A percentile compares a stretch with the other conserved stretches of the same genome.
Evolutionary conservation across 805 yeast genomes (phyloP).

Genomic region (Candida sphagnicola): DNA sequence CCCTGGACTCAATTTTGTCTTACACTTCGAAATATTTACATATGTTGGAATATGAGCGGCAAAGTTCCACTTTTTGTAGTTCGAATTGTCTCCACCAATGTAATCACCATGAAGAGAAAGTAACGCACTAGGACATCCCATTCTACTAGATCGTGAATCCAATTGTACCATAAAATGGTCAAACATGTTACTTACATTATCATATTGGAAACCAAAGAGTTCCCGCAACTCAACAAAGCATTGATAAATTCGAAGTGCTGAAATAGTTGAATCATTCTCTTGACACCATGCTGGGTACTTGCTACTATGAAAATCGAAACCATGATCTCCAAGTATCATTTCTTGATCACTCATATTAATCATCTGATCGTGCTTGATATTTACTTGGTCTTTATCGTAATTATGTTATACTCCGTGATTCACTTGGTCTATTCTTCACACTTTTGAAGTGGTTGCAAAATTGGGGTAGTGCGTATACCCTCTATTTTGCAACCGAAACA

Average conservation of each 20-base stretch:
- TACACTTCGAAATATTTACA: constrained; percentile 12
- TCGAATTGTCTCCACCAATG: constrained; percentile 86
- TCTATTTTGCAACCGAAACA: neutral
- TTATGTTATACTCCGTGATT: neutral
- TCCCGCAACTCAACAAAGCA: constrained; percentile 57
- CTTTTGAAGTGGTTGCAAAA: neutral
- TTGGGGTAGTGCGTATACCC: neutral
- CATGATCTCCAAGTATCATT: neutral
- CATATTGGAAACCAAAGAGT: constrained; percentile 81
- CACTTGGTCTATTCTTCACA: too few species aligned
- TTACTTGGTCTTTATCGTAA: neutral
- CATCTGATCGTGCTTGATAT: neutral
- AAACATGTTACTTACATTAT: constrained; percentile 72
- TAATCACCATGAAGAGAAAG: constrained; percentile 81
- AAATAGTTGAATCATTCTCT: constrained; percentile 19
- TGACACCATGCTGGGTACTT: constrained; percentile 18
- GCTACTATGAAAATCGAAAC: neutral
- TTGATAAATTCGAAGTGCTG: constrained; percentile 49
- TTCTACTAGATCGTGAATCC: constrained; percentile 83
- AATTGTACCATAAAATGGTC: constrained; percentile 77
- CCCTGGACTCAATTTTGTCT: constrained; percentile 24
- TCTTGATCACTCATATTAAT: neutral
- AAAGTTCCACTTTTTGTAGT: constrained; percentile 89
- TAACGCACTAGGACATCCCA: constrained; percentile 67
- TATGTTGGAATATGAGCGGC: constrained; percentile 80